Evolutionary conservation across 345 rosid species (phyloP).

Genomic region (Anacardium occidentale): DNA sequence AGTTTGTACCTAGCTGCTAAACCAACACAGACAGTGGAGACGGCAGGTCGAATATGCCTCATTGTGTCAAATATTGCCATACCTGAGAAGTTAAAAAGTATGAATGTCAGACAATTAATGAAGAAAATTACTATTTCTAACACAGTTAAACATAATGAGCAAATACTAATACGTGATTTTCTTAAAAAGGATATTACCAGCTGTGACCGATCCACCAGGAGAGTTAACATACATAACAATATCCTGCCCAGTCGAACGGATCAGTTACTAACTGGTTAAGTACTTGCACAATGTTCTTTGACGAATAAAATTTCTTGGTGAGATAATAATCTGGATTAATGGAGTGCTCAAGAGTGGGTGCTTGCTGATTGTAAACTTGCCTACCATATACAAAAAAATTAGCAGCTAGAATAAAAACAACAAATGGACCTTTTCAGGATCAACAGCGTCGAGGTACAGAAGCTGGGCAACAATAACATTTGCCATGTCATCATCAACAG

Average conservation of each 20-base stretch:
- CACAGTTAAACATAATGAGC: constrained; percentile 5
- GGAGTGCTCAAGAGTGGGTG: neutral
- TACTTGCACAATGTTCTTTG: constrained; percentile 1
- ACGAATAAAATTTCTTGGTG: neutral
- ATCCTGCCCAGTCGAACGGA: constrained; percentile 54
- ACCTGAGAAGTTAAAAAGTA: constrained; percentile 38
- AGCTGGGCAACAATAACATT: constrained; percentile 95
- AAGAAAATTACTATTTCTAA: neutral
- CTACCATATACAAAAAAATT: neutral
- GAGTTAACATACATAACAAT: constrained; percentile 95
- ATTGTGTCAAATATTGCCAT: constrained; percentile 96
- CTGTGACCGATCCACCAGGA: constrained; percentile 99
- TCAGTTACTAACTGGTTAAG: constrained; percentile 2
- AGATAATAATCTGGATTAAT: neutral
- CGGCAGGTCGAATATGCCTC: constrained; percentile 94
- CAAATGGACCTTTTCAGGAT: constrained; percentile 69
- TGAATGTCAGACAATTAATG: constrained; percentile 10
- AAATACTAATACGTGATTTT: constrained; percentile 7
- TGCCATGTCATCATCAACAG: constrained; percentile 98
- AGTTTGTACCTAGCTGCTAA: constrained; percentile 83
- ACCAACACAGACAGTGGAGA: constrained; percentile 96
- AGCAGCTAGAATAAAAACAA: constrained; percentile 6
- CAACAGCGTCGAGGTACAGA: constrained; percentile 92
- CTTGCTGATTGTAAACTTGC: neutral
- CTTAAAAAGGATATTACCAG: constrained; percentile 50